phyloP scores from a whole-genome alignment of 345 rosid species.

The Moricandia moricandioides region DNA sequence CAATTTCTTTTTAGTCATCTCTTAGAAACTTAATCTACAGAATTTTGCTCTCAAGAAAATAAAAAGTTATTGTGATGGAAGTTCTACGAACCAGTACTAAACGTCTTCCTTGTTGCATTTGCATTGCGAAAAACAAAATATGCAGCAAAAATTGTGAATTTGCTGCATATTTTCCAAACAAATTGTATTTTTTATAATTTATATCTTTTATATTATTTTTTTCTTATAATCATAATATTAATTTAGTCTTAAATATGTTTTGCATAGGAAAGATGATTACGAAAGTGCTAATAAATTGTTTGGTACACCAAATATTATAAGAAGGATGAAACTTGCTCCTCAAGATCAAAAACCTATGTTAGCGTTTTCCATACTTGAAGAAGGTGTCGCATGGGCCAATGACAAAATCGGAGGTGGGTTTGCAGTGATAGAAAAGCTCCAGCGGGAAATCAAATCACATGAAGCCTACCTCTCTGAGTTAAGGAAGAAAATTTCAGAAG shows the following conservation, averaged over 20 bases:
- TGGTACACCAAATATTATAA: background rate
- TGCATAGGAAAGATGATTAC: background rate
- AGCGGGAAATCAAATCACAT: background rate
- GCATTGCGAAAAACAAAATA: background rate
- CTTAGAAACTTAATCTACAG: background rate
- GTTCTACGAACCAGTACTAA: background rate
- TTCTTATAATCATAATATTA: background rate
- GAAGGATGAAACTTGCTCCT: background rate
- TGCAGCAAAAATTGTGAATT: background rate
- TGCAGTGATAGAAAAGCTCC: background rate
- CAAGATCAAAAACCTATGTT: background rate
- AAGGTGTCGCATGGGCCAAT: background rate
- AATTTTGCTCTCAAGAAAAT: background rate
- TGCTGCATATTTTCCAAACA: background rate
- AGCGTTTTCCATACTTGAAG: background rate
- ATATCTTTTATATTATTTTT: background rate
- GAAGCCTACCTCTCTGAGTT: background rate
- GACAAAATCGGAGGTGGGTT: background rate
- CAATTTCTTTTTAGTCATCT: background rate
- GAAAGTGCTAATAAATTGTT: background rate
- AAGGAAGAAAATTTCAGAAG: background rate
- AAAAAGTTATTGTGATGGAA: background rate
- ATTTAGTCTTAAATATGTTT: background rate
- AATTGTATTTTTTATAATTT: background rate
- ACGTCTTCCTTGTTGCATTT: background rate